Percentiles rank a stretch among this genome's conserved stretches.
Conservation (phyloP, 1,284 basidiomycete species). For the Clitocybe nebularis region DNA sequence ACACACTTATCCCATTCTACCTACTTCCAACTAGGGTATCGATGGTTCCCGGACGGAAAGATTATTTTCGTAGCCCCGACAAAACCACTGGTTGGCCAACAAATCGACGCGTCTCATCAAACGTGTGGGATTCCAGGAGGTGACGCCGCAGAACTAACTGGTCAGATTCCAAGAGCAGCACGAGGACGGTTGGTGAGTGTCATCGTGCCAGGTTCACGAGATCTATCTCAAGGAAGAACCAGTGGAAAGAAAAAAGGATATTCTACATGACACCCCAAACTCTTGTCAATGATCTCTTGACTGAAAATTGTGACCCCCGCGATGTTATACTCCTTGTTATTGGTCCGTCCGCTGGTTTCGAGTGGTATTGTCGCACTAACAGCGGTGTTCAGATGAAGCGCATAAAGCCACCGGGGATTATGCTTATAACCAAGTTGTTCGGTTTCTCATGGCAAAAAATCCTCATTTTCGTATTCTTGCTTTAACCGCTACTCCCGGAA, state of each 20-base stretch:
- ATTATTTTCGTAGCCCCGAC: constrained; percentile 96
- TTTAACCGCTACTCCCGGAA: constrained; percentile 93
- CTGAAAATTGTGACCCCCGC: constrained; percentile 70
- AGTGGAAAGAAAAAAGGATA: constrained; percentile 87
- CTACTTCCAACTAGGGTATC: constrained; percentile 57
- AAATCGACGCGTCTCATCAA: constrained; percentile 90
- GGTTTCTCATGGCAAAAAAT: constrained; percentile 90
- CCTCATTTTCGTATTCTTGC: constrained; percentile 92
- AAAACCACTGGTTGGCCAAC: constrained; percentile 93
- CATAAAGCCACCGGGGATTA: constrained; percentile 93
- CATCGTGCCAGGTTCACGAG: too few species aligned
- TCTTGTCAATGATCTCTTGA: constrained; percentile 82
- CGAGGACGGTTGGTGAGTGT: constrained; percentile 61
- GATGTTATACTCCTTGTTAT: constrained; percentile 84
- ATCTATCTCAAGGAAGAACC: background rate
- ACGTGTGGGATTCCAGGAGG: constrained; percentile 91
- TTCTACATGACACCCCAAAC: constrained; percentile 99
- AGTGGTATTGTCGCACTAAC: too few species aligned
- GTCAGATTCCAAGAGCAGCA: constrained; percentile 49
- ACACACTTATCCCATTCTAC: constrained; percentile 1
- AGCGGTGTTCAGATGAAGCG: constrained; percentile 97
- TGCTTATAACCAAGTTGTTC: constrained; percentile 88
- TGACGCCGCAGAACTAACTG: constrained; percentile 87
- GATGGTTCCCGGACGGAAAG: constrained; percentile 93
- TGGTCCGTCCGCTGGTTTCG: constrained; percentile 52